Evolutionary conservation across 1,284 basidiomycete genomes (phyloP), one percentile per base, ranked within the genome.

Genomic region (Chondrostereum purpureum): DNA sequence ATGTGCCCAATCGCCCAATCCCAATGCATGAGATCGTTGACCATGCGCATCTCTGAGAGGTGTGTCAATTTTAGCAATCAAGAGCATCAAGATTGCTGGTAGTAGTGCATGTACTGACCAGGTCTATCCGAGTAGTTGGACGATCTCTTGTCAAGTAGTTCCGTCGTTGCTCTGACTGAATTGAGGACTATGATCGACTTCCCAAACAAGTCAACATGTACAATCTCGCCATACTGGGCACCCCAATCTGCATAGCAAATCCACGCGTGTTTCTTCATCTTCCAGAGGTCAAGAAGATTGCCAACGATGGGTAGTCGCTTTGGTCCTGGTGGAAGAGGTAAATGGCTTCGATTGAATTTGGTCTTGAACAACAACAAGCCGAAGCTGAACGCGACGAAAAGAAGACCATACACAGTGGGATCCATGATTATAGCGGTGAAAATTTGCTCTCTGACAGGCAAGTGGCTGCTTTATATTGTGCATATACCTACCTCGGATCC

Each of bases 91-190:
- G 59, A 64, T 41, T 54, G 70, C 57, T 68, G 58, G 44, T 72
- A 62, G 53, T 66, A 73, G 69, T 43, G 70, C 58, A 13, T 56
- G 50, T n/a, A n/a, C n/a, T n/a, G n/a, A n/a, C n/a, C n/a, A 8
- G 66, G 63, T 46, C 73, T 66, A 53, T 73, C 70, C 16, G 73
- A 72, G 51, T 74, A 76, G 39, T 68, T 71, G 2, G 59, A 55
- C 18, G 70, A 68, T 19, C 68, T 60, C 50, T 69, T 70, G 27
- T 72, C 71, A 40, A 77, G 63, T n/a, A 77, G 58, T 42, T 74
- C 73, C n/a, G 54, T 56, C 3, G 65, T 65, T 5, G 60, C 64
- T 27, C 66, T 55, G 22, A 61, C 55, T 16, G 62, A 64, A 53
- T 68, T 70, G 20, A 74, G 52, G 47, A 76, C 63, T 13, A 77